phyloP scores from a whole-genome alignment of 225 moss, liverwort and hornwort species.

The Antitrichia curtipendula region DNA sequence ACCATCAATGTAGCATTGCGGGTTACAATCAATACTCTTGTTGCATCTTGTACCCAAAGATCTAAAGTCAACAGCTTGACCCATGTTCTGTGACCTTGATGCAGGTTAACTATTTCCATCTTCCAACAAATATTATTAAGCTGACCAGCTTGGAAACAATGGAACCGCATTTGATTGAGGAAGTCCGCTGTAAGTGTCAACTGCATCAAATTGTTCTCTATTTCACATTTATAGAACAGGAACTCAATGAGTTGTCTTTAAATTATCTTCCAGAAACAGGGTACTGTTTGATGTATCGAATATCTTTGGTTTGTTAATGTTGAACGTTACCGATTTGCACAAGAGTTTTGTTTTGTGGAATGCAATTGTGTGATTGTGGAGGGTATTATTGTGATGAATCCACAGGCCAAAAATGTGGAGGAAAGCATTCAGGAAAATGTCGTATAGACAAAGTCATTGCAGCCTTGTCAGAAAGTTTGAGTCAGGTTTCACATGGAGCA shows the following conservation, averaged over 20 bases:
- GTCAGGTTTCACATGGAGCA: conserved; percentile 21
- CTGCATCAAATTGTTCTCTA: neutral
- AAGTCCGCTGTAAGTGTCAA: conserved; percentile 33
- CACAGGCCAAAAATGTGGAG: conserved; percentile 35
- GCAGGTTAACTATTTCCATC: neutral
- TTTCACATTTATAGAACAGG: neutral
- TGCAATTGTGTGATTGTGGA: neutral
- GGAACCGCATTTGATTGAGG: conserved; percentile 1
- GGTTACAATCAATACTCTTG: neutral
- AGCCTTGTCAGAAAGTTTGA: conserved; percentile 13
- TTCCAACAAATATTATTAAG: neutral
- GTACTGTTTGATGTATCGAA: neutral
- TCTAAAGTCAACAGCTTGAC: neutral
- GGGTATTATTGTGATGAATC: neutral
- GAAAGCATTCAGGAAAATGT: conserved; percentile 27
- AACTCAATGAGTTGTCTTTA: neutral
- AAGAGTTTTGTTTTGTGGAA: neutral
- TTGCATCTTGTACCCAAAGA: neutral
- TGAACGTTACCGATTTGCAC: neutral
- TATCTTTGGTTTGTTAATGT: neutral
- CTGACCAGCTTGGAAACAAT: neutral
- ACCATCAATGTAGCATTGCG: neutral
- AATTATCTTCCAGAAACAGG: neutral
- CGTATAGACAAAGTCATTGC: conserved; percentile 14
- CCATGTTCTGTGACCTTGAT: neutral